Conservation (phyloP, 2,329 filamentous ascomycete genomes). For the Bimuria novae-zelandiae region DNA sequence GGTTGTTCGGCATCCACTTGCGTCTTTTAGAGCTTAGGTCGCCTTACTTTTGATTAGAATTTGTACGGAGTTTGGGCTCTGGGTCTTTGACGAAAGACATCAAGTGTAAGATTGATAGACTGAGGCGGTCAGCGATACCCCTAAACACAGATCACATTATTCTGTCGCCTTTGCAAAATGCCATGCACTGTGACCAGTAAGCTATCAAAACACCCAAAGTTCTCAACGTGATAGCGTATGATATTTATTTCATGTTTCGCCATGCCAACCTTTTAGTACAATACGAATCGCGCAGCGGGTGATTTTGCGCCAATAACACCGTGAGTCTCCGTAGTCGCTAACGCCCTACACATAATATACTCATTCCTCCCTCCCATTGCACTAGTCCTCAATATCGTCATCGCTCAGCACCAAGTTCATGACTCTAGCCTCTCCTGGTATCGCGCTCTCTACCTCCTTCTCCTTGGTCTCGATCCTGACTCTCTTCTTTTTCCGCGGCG, state of each 20-base stretch:
- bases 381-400: slow-evolving; percentile 54
- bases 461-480: slow-evolving; percentile 27
- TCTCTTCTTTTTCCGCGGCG: slow-evolving; percentile 27
- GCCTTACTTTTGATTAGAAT: neutral
- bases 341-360: neutral
- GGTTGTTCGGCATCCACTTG: neutral
- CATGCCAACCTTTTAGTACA: neutral
- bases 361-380: neutral
- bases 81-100: neutral
- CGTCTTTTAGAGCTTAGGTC: neutral
- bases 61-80: neutral
- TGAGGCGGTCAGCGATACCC: neutral
- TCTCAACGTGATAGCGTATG: no score
- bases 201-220: no score
- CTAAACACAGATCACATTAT: neutral
- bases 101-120: neutral
- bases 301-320: neutral
- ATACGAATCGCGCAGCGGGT: no score
- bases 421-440: slow-evolving; percentile 33
- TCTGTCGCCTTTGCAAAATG: no score
- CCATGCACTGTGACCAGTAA: neutral
- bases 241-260: no score
- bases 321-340: neutral
- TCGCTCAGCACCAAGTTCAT: slow-evolving; percentile 50
- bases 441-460: slow-evolving; percentile 26